Percentiles rank a stretch among this genome's conserved stretches.
Evolutionary conservation across 345 rosid species (phyloP).

Genomic region (Acer negundo): DNA sequence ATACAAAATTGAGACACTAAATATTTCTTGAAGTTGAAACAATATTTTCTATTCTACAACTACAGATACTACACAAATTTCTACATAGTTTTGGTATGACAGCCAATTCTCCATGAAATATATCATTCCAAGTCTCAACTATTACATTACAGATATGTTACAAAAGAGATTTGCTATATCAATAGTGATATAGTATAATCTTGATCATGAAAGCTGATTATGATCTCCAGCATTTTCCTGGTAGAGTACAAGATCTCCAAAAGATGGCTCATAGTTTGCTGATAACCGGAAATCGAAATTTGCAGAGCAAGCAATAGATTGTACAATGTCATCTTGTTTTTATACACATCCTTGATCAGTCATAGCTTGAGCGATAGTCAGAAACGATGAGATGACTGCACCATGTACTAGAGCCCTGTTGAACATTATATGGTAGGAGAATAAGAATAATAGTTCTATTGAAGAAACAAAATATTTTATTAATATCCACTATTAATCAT

Average conservation of each 20-base stretch:
- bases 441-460: neutral
- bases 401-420: constrained; percentile 87
- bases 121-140: constrained; percentile 3
- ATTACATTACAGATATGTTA: constrained; percentile 30
- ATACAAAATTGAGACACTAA: constrained; percentile 1
- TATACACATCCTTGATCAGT: constrained; percentile 98
- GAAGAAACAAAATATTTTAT: neutral
- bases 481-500: neutral
- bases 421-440: constrained; percentile 11
- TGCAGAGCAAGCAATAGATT: constrained; percentile 6
- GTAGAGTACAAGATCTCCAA: neutral
- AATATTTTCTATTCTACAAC: constrained; percentile 24
- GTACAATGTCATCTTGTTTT: constrained; percentile 19
- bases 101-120: constrained; percentile 5
- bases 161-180: constrained; percentile 15
- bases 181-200: constrained; percentile 9
- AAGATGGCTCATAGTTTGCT: neutral
- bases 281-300: constrained; percentile 1
- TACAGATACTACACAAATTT: constrained; percentile 15
- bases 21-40: constrained; percentile 8
- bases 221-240: constrained; percentile 6
- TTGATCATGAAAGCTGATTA: neutral
- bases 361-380: constrained; percentile 97
- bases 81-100: constrained; percentile 12
- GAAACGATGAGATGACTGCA: constrained; percentile 85